These are phyloP conservation scores for Mycena vulgaris DNA, from an alignment of 768 basidiomycete species.

Conservation along the genomic window DNA sequence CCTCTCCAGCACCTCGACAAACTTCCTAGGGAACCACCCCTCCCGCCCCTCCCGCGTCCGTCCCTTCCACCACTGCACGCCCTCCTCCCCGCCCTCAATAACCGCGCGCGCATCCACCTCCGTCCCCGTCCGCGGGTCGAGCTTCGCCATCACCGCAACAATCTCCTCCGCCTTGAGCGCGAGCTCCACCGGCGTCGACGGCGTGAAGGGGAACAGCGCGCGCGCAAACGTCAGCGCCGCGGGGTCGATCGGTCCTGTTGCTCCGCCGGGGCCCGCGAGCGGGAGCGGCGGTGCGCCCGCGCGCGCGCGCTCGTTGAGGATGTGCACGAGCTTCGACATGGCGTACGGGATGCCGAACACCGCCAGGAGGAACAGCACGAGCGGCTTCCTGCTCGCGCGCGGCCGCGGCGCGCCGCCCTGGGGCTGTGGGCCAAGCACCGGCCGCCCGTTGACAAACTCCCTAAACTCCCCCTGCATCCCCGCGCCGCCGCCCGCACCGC, in stretches of 20 bases:
- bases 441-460: conserved; percentile 79
- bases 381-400: conserved; percentile 88
- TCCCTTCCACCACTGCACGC: conserved; percentile 87
- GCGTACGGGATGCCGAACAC: conserved; percentile 94
- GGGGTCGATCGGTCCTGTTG: too few relatives aligned
- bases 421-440: conserved; percentile 61
- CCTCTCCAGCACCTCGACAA: conserved; percentile 82
- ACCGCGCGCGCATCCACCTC: conserved; percentile 78
- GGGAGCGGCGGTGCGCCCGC: too few relatives aligned
- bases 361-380: conserved; percentile 94
- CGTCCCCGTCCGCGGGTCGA: conserved; percentile 77
- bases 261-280: too few relatives aligned
- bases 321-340: conserved; percentile 90
- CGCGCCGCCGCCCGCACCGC: conserved; percentile 44
- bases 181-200: conserved; percentile 84
- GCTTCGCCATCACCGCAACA: conserved; percentile 89
- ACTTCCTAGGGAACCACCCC: conserved; percentile 96
- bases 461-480: conserved; percentile 78
- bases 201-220: conserved; percentile 83
- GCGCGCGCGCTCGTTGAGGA: conserved; percentile 79
- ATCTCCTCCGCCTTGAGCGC: conserved; percentile 91
- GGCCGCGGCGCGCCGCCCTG: conserved; percentile 58
- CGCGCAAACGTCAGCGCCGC: conserved; percentile 87
- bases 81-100: conserved; percentile 70
- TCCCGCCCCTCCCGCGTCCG: conserved; percentile 91